phyloP scores from a whole-genome alignment of 106 monocot species.

The Hemerocallis citrina region DNA sequence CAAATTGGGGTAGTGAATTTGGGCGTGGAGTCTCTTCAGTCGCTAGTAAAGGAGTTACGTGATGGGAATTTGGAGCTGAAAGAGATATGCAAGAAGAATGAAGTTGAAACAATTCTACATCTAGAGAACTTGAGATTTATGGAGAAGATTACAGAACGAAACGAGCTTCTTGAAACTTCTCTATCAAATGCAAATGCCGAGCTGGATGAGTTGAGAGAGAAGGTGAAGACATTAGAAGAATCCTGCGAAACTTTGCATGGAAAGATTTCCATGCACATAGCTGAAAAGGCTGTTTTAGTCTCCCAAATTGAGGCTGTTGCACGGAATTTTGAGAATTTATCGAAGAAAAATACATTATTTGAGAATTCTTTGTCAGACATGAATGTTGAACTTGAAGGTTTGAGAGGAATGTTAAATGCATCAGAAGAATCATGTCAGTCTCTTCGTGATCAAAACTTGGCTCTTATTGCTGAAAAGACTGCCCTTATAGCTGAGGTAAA shows the following conservation, averaged over 20 bases:
- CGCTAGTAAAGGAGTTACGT: conserved; percentile 36
- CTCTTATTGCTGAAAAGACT: conserved; percentile 52
- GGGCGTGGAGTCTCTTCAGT: conserved; percentile 34
- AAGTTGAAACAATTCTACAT: conserved; percentile 34
- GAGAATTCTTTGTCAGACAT: conserved; percentile 65
- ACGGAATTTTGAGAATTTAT: conserved; percentile 46
- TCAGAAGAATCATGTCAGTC: conserved; percentile 47
- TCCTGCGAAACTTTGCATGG: conserved; percentile 33
- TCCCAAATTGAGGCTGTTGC: conserved; percentile 31
- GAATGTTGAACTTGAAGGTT: conserved; percentile 50
- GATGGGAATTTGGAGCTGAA: conserved; percentile 37
- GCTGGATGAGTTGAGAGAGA: conserved; percentile 41
- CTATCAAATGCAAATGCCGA: conserved; percentile 44
- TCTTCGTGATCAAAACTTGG: conserved; percentile 47
- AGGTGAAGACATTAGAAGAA: conserved; percentile 51
- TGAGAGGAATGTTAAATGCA: conserved; percentile 45
- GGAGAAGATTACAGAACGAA: conserved; percentile 47
- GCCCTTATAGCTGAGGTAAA: conserved; percentile 61
- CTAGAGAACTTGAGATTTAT: conserved; percentile 35
- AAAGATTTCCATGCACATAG: conserved; percentile 16
- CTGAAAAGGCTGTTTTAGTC: conserved; percentile 29
- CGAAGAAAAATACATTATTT: conserved; percentile 39
- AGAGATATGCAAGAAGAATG: conserved; percentile 28
- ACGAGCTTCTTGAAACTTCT: conserved; percentile 48
- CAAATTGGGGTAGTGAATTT: conserved; percentile 33